phyloP scores from a whole-genome alignment of 2,329 filamentous ascomycete genomes.

The Cladosporium sp. region DNA sequence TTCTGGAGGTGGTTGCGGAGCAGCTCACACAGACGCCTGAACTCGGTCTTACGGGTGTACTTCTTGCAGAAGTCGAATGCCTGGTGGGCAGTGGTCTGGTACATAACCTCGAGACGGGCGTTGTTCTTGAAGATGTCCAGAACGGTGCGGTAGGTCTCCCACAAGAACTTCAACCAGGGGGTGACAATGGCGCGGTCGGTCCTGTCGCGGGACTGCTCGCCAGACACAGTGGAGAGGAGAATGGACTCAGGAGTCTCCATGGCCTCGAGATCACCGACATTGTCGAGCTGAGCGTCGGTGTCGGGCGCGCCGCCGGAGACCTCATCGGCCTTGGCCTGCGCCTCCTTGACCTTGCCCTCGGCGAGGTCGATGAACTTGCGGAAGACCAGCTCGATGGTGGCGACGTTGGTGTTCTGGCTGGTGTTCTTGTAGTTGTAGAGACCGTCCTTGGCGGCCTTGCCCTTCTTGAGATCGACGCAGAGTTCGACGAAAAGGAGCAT shows the following conservation, averaged over 20 bases:
- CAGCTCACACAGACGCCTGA: slow-evolving; percentile 95
- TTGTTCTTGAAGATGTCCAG: slow-evolving; percentile 99
- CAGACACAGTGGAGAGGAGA: slow-evolving; percentile 93
- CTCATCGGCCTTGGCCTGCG: slow-evolving; percentile 93
- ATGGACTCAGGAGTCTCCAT: slow-evolving; percentile 98
- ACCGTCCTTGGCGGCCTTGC: slow-evolving; percentile 97
- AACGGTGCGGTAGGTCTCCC: slow-evolving; percentile 98
- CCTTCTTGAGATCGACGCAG: slow-evolving; percentile 95
- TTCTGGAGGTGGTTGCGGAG: slow-evolving; percentile 98
- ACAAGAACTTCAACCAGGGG: slow-evolving; percentile 98
- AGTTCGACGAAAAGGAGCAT: slow-evolving; percentile 98
- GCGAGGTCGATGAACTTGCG: slow-evolving; percentile 98
- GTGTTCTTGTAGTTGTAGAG: slow-evolving; percentile 99
- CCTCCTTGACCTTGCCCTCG: slow-evolving; percentile 92
- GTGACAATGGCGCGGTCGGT: slow-evolving; percentile 98
- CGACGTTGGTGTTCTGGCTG: slow-evolving; percentile 97
- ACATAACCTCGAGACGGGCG: slow-evolving; percentile 93
- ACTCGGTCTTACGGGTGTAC: slow-evolving; percentile 98
- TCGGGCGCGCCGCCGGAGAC: slow-evolving; percentile 86
- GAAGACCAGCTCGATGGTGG: slow-evolving; percentile 94
- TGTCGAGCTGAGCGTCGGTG: slow-evolving; percentile 67
- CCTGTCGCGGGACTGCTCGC: slow-evolving; percentile 94
- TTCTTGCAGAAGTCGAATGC: slow-evolving; percentile 99
- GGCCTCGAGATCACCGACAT: slow-evolving; percentile 92
- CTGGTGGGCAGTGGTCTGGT: slow-evolving; percentile 96